A percentile compares a stretch with the other conserved stretches of the same genome.
phyloP scores from a whole-genome alignment of 208 protist genomes.

The Leishmania major region DNA sequence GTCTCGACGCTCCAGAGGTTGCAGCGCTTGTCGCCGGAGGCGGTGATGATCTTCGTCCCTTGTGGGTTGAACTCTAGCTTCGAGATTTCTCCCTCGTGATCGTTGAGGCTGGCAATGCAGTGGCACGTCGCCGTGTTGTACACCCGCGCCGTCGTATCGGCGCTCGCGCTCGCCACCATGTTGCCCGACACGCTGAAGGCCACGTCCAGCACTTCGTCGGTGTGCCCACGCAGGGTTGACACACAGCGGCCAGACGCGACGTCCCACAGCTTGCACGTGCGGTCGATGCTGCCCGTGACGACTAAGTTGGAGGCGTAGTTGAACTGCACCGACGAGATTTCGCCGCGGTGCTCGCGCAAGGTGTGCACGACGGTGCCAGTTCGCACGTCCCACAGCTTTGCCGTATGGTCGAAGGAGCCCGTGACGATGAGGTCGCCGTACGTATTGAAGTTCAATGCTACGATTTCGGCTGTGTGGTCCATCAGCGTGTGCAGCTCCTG shows the following conservation, averaged over 20 bases:
- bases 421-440: slow-evolving; percentile 90
- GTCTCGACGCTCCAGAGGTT: slow-evolving; percentile 92
- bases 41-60: slow-evolving; percentile 94
- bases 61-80: slow-evolving; percentile 96
- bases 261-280: slow-evolving; percentile 96
- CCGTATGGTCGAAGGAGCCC: slow-evolving; percentile 95
- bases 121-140: slow-evolving; percentile 92
- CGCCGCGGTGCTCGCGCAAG: slow-evolving; percentile 92
- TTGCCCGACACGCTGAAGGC: slow-evolving; percentile 89
- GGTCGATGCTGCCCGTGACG: slow-evolving; percentile 95
- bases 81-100: slow-evolving; percentile 94
- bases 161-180: slow-evolving; percentile 92
- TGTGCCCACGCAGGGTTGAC: slow-evolving; percentile 91
- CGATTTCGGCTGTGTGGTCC: slow-evolving; percentile 95
- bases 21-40: slow-evolving; percentile 94
- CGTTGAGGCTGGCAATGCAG: slow-evolving; percentile 86
- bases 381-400: slow-evolving; percentile 94
- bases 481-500: slow-evolving; percentile 86
- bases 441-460: slow-evolving; percentile 94
- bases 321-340: slow-evolving; percentile 95
- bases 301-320: slow-evolving; percentile 91
- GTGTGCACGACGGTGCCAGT: slow-evolving; percentile 85
- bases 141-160: slow-evolving; percentile 93
- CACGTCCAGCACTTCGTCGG: slow-evolving; percentile 95
- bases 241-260: slow-evolving; percentile 88